These are phyloP conservation scores for Umbilicus rupestris DNA, from an alignment of 164 flowering plant genomes.

Conservation along the genomic window DNA sequence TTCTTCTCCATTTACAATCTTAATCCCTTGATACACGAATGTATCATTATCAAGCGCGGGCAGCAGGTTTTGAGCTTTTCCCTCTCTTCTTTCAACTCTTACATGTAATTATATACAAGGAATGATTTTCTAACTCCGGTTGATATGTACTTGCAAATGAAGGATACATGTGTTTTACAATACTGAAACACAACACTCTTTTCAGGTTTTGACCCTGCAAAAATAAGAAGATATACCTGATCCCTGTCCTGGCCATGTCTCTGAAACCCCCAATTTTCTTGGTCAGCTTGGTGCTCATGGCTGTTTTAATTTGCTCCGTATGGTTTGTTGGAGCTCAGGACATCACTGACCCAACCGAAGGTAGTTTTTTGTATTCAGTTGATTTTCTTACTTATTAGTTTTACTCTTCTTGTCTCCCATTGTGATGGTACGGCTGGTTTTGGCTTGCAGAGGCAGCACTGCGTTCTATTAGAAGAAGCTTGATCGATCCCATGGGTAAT, in stretches of 20 bases:
- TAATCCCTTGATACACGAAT: background rate
- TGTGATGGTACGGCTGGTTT: background rate
- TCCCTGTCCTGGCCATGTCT: background rate
- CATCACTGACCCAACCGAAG: constrained; percentile 28
- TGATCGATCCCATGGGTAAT: constrained; percentile 40
- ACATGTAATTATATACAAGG: no score
- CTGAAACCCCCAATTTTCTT: background rate
- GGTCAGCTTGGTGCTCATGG: constrained; percentile 8
- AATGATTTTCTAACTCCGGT: background rate
- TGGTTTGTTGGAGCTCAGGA: constrained; percentile 16
- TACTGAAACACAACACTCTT: background rate
- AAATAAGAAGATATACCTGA: background rate
- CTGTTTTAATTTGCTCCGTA: constrained; percentile 13
- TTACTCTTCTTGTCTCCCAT: background rate
- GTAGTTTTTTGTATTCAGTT: constrained; percentile 10
- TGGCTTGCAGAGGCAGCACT: constrained; percentile 50
- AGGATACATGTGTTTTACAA: background rate
- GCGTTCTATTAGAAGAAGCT: constrained; percentile 30
- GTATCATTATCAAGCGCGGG: background rate
- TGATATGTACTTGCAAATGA: background rate
- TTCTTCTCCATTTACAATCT: background rate
- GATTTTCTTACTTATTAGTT: background rate
- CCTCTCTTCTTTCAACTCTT: background rate
- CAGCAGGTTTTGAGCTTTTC: background rate
- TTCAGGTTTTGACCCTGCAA: background rate